Percentiles rank a stretch among this genome's conserved stretches.
Evolutionary conservation across 805 yeast genomes (phyloP).

Genomic region (Ogataea kodamae): DNA sequence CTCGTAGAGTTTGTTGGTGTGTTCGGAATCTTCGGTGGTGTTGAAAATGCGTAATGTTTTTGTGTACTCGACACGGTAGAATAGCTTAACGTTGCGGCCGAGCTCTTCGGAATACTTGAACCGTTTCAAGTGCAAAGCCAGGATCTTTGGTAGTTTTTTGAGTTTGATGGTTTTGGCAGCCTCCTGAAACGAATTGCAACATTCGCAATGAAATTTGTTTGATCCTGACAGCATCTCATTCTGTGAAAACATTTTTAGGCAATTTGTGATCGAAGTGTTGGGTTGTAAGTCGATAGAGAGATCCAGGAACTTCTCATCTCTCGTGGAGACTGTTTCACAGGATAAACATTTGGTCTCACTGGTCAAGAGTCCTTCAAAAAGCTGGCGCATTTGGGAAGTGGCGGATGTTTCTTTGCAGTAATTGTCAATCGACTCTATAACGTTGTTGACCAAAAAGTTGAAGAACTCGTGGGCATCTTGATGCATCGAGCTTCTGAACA

Average conservation of each 20-base stretch:
- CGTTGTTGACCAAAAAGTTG: constrained; percentile 74
- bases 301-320: constrained; percentile 85
- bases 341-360: constrained; percentile 87
- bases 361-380: constrained; percentile 82
- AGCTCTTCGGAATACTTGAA: constrained; percentile 86
- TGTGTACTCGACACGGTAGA: constrained; percentile 82
- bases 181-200: constrained; percentile 86
- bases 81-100: constrained; percentile 79
- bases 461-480: constrained; percentile 98
- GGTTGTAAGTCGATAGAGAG: constrained; percentile 79
- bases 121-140: constrained; percentile 84
- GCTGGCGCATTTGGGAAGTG: constrained; percentile 43
- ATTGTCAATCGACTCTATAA: constrained; percentile 49
- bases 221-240: constrained; percentile 81
- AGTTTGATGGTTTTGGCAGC: constrained; percentile 88
- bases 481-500: constrained; percentile 90
- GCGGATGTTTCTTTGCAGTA: constrained; percentile 20
- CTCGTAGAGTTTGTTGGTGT: constrained; percentile 65
- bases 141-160: constrained; percentile 68
- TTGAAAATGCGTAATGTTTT: constrained; percentile 64
- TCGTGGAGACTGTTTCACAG: constrained; percentile 76
- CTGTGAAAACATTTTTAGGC: constrained; percentile 77
- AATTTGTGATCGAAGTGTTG: constrained; percentile 70
- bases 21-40: constrained; percentile 54
- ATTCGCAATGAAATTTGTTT: constrained; percentile 91